Conservation (phyloP, 148 eudicot genomes). For the Diospyros lotus region DNA sequence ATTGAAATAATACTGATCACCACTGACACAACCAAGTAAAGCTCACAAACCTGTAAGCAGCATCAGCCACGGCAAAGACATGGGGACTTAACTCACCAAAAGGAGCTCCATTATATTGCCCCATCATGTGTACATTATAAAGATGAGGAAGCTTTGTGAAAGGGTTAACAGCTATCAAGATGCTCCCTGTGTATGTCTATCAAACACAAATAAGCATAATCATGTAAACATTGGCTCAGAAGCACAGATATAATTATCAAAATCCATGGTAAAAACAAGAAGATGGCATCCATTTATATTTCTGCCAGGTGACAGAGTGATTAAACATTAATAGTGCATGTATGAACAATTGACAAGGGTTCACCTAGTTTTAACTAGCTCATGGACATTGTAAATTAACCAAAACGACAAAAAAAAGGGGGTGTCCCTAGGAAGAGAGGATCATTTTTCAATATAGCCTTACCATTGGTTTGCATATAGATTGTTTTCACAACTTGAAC, state of each 20-base stretch:
- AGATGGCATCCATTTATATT: background rate
- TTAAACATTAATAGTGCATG: background rate
- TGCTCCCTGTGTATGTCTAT: conserved; percentile 98
- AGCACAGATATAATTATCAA: background rate
- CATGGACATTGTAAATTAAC: background rate
- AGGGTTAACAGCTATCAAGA: conserved; percentile 96
- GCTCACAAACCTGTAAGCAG: conserved; percentile 73
- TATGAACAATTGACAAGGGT: background rate
- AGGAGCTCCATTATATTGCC: conserved; percentile 91
- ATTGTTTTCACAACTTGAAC: too few relatives aligned
- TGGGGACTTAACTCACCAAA: conserved; percentile 99
- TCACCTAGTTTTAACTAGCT: background rate
- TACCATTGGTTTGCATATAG: too few relatives aligned
- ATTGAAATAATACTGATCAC: conserved; percentile 13
- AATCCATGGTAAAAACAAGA: background rate
- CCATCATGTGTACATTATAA: conserved; percentile 95
- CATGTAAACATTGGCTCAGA: conserved; percentile 7
- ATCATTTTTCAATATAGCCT: too few relatives aligned
- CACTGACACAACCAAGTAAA: conserved; percentile 6
- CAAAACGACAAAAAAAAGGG: background rate
- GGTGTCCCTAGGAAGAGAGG: too few relatives aligned
- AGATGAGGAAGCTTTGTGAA: conserved; percentile 97
- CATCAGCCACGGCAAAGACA: conserved; percentile 99
- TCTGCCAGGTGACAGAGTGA: background rate
- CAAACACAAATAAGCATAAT: conserved; percentile 18